Evolutionary conservation across 2,329 filamentous ascomycete genomes (phyloP).

Genomic region (Teratosphaeria nubilosa): DNA sequence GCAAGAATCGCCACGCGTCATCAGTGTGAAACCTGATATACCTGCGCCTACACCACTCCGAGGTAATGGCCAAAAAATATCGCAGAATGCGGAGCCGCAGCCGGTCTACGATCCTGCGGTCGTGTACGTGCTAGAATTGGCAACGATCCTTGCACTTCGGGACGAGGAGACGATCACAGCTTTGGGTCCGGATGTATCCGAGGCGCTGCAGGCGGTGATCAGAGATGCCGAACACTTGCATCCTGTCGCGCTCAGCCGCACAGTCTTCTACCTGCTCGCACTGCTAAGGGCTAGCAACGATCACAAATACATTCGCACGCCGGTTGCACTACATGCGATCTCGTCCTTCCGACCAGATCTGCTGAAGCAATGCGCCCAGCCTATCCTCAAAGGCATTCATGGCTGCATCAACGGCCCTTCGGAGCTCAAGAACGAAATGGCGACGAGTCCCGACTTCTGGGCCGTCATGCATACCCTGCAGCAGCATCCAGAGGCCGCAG

Average conservation of each 20-base stretch:
- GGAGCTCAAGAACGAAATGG: conserved; percentile 78
- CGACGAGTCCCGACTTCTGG: conserved; percentile 97
- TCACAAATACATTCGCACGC: conserved; percentile 81
- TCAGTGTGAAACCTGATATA: conserved; percentile 80
- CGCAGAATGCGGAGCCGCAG: conserved; percentile 36
- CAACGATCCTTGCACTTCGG: conserved; percentile 68
- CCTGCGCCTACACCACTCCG: conserved; percentile 50
- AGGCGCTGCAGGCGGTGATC: conserved; percentile 69
- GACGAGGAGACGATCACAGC: conserved; percentile 61
- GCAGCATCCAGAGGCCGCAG: conserved; percentile 54
- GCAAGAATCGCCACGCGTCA: conserved; percentile 62
- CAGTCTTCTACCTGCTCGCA: conserved; percentile 76
- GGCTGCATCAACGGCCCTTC: conserved; percentile 69
- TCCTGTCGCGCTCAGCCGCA: conserved; percentile 70
- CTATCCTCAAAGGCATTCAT: conserved; percentile 68
- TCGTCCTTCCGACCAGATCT: conserved; percentile 74
- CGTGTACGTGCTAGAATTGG: conserved; percentile 84
- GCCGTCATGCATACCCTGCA: conserved; percentile 71
- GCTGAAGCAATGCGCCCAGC: conserved; percentile 63
- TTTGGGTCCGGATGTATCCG: conserved; percentile 70
- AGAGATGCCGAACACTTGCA: conserved; percentile 72
- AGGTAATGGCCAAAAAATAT: conserved; percentile 47
- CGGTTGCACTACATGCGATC: conserved; percentile 82
- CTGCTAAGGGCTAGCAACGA: conserved; percentile 79
- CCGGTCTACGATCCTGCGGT: conserved; percentile 74